phyloP scores from a whole-genome alignment of 805 yeast genomes.

The Starmerella geochares region DNA sequence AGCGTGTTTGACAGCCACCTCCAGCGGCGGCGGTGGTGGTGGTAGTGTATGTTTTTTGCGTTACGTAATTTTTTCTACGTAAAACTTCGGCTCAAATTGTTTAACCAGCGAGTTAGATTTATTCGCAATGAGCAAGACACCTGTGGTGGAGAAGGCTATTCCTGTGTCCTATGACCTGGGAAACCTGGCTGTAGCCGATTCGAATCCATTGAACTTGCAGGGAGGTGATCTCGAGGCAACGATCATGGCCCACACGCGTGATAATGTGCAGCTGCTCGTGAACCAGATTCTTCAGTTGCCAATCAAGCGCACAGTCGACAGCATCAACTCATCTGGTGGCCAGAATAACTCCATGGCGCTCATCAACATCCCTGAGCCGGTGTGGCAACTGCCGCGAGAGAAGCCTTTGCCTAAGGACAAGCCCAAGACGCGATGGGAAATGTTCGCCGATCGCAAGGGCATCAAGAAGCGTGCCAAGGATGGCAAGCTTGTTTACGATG shows the following conservation, averaged over 20 bases:
- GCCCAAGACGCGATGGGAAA: slow-evolving; percentile 92
- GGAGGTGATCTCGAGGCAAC: slow-evolving; percentile 42
- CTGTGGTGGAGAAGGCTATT: slow-evolving; percentile 68
- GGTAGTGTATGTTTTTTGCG: neutral
- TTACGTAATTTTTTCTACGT: slow-evolving; percentile 2
- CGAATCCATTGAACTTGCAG: slow-evolving; percentile 66
- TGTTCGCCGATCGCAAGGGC: slow-evolving; percentile 91
- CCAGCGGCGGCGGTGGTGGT: too few relatives aligned
- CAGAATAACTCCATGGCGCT: slow-evolving; percentile 65
- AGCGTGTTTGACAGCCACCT: too few relatives aligned
- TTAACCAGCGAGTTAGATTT: neutral
- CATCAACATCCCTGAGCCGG: slow-evolving; percentile 74
- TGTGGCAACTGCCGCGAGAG: slow-evolving; percentile 80
- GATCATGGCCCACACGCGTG: slow-evolving; percentile 63
- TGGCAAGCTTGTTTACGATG: slow-evolving; percentile 84
- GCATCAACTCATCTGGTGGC: slow-evolving; percentile 49
- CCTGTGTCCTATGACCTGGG: slow-evolving; percentile 88
- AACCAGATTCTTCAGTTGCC: slow-evolving; percentile 89
- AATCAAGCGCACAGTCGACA: slow-evolving; percentile 72
- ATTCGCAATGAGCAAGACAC: slow-evolving; percentile 15
- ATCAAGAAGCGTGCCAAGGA: slow-evolving; percentile 80
- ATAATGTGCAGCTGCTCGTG: slow-evolving; percentile 80
- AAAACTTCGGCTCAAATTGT: neutral
- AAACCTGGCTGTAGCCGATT: slow-evolving; percentile 78
- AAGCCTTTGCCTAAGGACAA: slow-evolving; percentile 89